Conservation (phyloP, 2,329 filamentous ascomycete genomes). For the Hypoxylon sp. region DNA sequence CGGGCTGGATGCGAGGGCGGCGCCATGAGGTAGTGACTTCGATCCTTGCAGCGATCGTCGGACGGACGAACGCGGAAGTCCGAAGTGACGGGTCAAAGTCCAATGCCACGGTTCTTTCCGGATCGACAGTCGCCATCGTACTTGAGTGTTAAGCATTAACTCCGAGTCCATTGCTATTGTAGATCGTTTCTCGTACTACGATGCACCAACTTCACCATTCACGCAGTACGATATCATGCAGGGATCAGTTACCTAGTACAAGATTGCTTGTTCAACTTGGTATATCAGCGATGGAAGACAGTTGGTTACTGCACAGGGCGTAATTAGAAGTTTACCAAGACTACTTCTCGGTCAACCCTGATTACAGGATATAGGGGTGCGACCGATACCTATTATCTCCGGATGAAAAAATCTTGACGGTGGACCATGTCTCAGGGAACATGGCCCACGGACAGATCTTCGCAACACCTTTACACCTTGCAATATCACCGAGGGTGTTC, state of each 20-base stretch:
- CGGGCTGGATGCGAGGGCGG: not conserved
- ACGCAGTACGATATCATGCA: not conserved
- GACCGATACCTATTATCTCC: not conserved
- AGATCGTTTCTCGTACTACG: conserved; percentile 4
- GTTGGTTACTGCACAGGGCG: not conserved
- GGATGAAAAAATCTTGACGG: not conserved
- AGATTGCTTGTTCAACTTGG: not conserved
- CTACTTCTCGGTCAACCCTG: not conserved
- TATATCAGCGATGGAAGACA: no score
- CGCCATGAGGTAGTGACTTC: not conserved
- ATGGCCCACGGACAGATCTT: not conserved
- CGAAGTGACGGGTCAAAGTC: conserved; percentile 6
- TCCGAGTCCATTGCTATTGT: conserved; percentile 5
- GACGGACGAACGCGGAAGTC: conserved; percentile 2
- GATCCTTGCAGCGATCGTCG: not conserved
- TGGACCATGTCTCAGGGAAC: not conserved
- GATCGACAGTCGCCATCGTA: conserved; percentile 5
- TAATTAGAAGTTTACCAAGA: not conserved
- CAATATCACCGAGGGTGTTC: not conserved
- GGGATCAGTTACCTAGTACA: not conserved
- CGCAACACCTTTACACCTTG: not conserved
- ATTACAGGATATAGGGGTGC: not conserved
- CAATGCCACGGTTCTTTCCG: conserved; percentile 8
- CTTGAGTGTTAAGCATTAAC: not conserved
- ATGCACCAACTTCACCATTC: not conserved